These are phyloP conservation scores for Poa annua DNA, from an alignment of 176 grass and related monocot species.

Conservation along the genomic window DNA sequence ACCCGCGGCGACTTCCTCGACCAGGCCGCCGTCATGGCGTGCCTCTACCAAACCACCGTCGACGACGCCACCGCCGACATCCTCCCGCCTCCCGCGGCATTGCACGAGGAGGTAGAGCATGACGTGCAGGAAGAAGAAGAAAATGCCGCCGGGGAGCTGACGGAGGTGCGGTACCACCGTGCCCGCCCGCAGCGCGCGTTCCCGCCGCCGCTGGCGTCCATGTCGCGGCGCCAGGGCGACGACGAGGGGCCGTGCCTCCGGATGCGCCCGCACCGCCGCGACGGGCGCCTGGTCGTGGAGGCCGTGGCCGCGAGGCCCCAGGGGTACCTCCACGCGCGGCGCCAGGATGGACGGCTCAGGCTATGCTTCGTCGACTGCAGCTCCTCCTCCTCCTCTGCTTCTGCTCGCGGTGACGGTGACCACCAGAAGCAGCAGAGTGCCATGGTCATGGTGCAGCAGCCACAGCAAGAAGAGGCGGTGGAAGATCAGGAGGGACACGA, in stretches of 20 bases:
- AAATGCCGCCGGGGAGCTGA: not conserved
- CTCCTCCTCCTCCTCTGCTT: not conserved
- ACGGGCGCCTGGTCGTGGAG: slow-evolving; percentile 61
- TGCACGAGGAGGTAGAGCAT: not conserved
- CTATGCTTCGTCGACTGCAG: slow-evolving; percentile 56
- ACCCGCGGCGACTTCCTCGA: slow-evolving; percentile 37
- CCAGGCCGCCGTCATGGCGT: slow-evolving; percentile 13
- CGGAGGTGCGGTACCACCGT: slow-evolving; percentile 53
- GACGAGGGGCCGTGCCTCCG: slow-evolving; percentile 44
- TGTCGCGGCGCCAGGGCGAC: slow-evolving; percentile 43
- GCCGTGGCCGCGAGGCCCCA: slow-evolving; percentile 48
- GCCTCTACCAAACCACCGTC: not conserved
- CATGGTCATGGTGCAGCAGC: not conserved
- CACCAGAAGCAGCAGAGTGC: not conserved
- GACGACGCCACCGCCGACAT: not conserved
- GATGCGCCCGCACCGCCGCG: slow-evolving; percentile 54
- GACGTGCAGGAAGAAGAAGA: not conserved
- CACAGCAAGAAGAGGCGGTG: not conserved
- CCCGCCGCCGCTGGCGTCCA: slow-evolving; percentile 60
- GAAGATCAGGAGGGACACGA: slow-evolving; percentile 26
- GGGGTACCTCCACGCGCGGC: slow-evolving; percentile 61
- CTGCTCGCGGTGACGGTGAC: not conserved
- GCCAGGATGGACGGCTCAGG: slow-evolving; percentile 54
- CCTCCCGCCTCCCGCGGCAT: not conserved
- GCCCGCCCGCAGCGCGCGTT: slow-evolving; percentile 45